A percentile compares a stretch with the other conserved stretches of the same genome.
Conservation (phyloP, 2,329 filamentous ascomycete species). For the Lasiodiplodia gonubiensis region DNA sequence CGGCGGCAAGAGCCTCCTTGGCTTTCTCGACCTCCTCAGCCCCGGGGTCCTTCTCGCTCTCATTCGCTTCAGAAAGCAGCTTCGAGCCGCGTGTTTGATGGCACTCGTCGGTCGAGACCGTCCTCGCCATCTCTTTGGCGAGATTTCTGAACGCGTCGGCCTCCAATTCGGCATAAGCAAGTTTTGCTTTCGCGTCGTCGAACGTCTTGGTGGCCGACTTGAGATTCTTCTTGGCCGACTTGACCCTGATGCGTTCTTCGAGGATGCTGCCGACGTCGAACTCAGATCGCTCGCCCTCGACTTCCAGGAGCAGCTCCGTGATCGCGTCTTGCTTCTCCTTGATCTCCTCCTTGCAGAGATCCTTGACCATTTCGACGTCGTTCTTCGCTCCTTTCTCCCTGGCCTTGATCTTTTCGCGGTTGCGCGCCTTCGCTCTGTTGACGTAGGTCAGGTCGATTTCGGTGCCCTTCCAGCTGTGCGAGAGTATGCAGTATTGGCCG, state of each 20-base stretch:
- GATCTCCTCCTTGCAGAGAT: not conserved
- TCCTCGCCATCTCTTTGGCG: not conserved
- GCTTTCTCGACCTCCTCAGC: conserved; percentile 14
- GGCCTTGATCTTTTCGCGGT: not conserved
- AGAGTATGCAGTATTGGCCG: conserved; percentile 6
- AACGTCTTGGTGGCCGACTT: not conserved
- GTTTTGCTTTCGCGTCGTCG: not conserved
- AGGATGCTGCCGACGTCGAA: not conserved
- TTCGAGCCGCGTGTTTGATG: not conserved
- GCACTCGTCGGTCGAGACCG: not conserved
- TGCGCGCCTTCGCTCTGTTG: not conserved
- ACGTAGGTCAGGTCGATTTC: not conserved
- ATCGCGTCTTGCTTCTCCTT: not conserved
- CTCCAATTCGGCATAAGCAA: not conserved
- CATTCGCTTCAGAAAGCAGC: conserved; percentile 28
- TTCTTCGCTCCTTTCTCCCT: not conserved
- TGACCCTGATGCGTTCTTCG: not conserved
- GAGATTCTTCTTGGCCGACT: not conserved
- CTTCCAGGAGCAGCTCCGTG: not conserved
- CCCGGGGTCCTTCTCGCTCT: conserved; percentile 23
- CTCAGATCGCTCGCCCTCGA: not conserved
- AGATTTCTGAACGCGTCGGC: not conserved
- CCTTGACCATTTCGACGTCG: not conserved
- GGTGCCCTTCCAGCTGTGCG: conserved; percentile 1
- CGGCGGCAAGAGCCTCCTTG: not conserved